Base-by-base conservation (phyloP, 2,329 filamentous ascomycete genomes). In the Exserohilum rostratum region DNA sequence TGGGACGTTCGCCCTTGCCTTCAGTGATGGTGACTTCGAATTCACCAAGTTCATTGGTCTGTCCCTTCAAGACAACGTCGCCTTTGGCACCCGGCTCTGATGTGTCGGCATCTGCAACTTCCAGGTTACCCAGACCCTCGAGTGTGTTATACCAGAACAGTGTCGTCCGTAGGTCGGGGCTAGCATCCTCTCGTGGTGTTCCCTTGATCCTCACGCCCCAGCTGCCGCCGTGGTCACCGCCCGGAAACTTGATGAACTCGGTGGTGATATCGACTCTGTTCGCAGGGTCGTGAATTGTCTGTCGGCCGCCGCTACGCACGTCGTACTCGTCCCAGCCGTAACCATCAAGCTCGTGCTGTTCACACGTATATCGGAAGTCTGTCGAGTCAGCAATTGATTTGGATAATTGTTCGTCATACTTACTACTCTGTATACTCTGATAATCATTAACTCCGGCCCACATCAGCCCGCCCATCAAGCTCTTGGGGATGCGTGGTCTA, bases 321-420 rank as follows among this genome's bases (percentile, higher is more conserved):
- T 99, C 95, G 75, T 96, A 99, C 73, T 96, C 91, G 68, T 98
- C 93, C 95, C 95, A 99, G 58, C 95, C 95, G 75, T 99, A 99
- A 51, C 93, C 93, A 43, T 87, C 89, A 84, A 99, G 96, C 73
- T 96, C 91, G 74, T 95, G 86, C 75, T 99, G 95, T 76, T 98
- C 95, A 78, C 95, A 99, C 0, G 95, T 97, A 75, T 96, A 92
- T 61, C 95, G 87, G 67, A 97, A 89, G 66, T 88, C 91, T 95
- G 71, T 2, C 49, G 22, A 17, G 17, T 56, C n/a, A 55, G 64
- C 72, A 30, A 50, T 54, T 43, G 6, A 15, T 15, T 34, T 13
- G 15, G 6, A 35, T 13, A 29, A 11, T 30, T 25, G 17, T n/a
- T 12, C 6, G 25, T 7, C 4, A 10, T 30, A 79, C 88, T 66